Base-by-base conservation (phyloP, 2,329 filamentous ascomycete species). In the Cladosporium sp. region DNA sequence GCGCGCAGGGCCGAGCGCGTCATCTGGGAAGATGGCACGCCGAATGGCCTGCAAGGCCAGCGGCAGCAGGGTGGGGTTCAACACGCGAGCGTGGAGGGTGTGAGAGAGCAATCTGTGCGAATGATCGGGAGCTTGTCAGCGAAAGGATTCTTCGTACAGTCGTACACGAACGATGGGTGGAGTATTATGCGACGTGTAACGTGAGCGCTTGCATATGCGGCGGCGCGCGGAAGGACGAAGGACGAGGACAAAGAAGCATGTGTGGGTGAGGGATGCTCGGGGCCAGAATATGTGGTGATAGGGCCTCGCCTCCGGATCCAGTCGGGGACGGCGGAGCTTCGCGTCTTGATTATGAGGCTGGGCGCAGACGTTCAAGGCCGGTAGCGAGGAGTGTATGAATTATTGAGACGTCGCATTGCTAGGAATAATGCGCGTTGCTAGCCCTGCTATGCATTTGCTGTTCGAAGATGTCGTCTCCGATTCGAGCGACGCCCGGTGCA, bases 11-110 rank as follows among this genome's bases (percentile, higher is more conserved):
- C 88, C 90, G 68, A 90, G 88, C 72, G 87, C 84, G 79, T 96
- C 96, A 79, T 92, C 90, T 71, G 95, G 94, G 77, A 97, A 98
- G 65, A 98, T 82, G 68, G 91, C 87, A 73, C 86, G 87, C 76
- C 95, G 91, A 74, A 91, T 84, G 71, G 88, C 86, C 76, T 88
- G 87, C 73, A 94, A 85, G 36, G 82, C 72, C 59, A 77, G 74
- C 65, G 82, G 81, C 36, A 84, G 71, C 67, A 79, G 76, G 68
- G 76, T 74, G 68, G 82, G 78, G 44, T 54, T 54, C 28, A 65
- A 36, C 11, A 60, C 34, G 47, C 55, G 64, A 34, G 64, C 38
- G 64, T 54, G 55, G 47, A 65, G 30, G 55, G 64, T 60, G 44
- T 60, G 55, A n/a, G 64, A 65, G 44, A 65, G 57, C 15, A 65